Conservation (phyloP, 192 early-diverging fungal species). For the Globomyces pollinis-pini region DNA sequence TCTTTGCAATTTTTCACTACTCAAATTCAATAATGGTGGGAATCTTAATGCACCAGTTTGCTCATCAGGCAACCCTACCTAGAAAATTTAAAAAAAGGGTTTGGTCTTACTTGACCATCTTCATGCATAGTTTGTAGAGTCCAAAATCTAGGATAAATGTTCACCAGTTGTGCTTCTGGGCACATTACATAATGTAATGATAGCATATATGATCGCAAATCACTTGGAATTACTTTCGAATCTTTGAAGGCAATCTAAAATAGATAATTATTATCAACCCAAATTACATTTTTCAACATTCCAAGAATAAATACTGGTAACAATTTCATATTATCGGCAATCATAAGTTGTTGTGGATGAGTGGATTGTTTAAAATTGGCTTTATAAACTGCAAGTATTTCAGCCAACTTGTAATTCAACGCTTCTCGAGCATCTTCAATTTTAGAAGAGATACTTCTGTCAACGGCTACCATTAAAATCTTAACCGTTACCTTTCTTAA, state of each 20-base stretch:
- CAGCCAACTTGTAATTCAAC: slow-evolving; percentile 72
- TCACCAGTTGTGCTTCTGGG: slow-evolving; percentile 63
- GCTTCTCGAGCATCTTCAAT: slow-evolving; percentile 93
- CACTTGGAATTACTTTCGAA: slow-evolving; percentile 55
- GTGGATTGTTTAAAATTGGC: slow-evolving; percentile 65
- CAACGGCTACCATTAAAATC: slow-evolving; percentile 48
- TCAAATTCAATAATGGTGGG: slow-evolving; percentile 72
- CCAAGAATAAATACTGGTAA: slow-evolving; percentile 77
- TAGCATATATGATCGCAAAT: slow-evolving; percentile 74
- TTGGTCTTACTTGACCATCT: slow-evolving; percentile 43
- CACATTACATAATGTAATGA: slow-evolving; percentile 74
- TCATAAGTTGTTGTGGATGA: slow-evolving; percentile 70
- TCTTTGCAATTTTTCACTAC: slow-evolving; percentile 75
- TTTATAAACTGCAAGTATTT: slow-evolving; percentile 89
- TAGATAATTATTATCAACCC: no score
- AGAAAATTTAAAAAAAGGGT: neutral
- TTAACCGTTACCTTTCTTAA: slow-evolving; percentile 65
- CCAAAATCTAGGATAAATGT: slow-evolving; percentile 72
- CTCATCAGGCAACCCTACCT: slow-evolving; percentile 27
- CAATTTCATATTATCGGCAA: slow-evolving; percentile 77
- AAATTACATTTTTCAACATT: slow-evolving; percentile 72
- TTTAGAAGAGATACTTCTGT: slow-evolving; percentile 74
- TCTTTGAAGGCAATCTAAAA: slow-evolving; percentile 39
- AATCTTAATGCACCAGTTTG: slow-evolving; percentile 54
- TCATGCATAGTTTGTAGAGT: slow-evolving; percentile 65